A percentile compares a stretch with the other conserved stretches of the same genome.
Conservation (phyloP, 176 grass and related monocot genomes). For the Oryza meridionalis region DNA sequence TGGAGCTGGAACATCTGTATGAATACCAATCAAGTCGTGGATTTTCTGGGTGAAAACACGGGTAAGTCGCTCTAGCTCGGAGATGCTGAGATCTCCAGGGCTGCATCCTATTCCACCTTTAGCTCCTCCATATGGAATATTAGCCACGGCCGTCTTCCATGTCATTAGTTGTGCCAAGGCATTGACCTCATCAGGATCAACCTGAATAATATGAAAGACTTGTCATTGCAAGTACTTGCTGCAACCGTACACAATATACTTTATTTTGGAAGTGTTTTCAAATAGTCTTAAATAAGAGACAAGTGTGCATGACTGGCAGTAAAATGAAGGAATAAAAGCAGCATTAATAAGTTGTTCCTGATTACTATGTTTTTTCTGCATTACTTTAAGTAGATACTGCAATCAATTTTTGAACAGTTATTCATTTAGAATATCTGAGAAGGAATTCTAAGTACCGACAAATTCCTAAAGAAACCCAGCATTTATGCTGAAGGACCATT, state of each 20-base stretch:
- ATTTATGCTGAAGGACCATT: slow-evolving; percentile 47
- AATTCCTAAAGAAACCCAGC: neutral
- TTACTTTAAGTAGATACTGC: slow-evolving; percentile 7
- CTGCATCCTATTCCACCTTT: slow-evolving; percentile 94
- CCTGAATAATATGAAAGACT: slow-evolving; percentile 43
- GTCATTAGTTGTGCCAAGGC: slow-evolving; percentile 95
- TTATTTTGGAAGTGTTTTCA: neutral
- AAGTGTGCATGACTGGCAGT: neutral
- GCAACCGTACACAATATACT: neutral
- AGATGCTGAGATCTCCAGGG: slow-evolving; percentile 76
- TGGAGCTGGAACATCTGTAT: slow-evolving; percentile 89
- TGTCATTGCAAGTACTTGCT: slow-evolving; percentile 10
- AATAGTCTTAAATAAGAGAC: neutral
- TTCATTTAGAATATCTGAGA: neutral
- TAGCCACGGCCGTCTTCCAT: slow-evolving; percentile 93
- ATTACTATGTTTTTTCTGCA: neutral
- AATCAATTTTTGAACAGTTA: slow-evolving; percentile 7
- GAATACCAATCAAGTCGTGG: slow-evolving; percentile 93
- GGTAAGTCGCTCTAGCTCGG: slow-evolving; percentile 83
- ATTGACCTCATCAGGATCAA: slow-evolving; percentile 97
- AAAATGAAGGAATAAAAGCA: neutral
- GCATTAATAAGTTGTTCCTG: neutral
- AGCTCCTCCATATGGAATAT: slow-evolving; percentile 93
- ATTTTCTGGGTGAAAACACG: slow-evolving; percentile 97
- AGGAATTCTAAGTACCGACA: neutral